Evolutionary conservation across 2,329 filamentous ascomycete genomes (phyloP), one percentile per base, ranked within the genome.

Genomic region (Blumeriella jaapii): DNA sequence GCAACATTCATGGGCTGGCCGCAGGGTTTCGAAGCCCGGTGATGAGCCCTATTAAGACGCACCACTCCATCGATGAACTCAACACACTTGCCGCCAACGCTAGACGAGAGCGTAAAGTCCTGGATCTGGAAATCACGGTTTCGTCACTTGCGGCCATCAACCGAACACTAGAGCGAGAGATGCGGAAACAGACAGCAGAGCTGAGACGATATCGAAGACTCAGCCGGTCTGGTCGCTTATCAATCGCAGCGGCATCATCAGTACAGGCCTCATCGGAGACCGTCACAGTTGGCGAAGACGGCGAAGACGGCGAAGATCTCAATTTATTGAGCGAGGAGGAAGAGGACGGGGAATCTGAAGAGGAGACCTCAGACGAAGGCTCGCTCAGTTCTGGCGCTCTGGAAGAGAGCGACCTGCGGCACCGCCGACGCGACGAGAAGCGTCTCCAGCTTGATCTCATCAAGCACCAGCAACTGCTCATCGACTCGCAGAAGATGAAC

Each of bases 101-200:
- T 10, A 74, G 91, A 18, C 74, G 85, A 22, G 91, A 96, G 59
- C 75, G 91, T 42, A 98, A 96, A 62, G 87, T 98, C 1, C 73
- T 96, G 47, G 91, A 98, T 56, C 65, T 98, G 5, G 85, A 98
- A 56, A 98, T 98, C 45, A 94, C 82, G 36, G 98, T 98, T 53
- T 91, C 85, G 1, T 95, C 87, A 1, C 69, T 98, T 3, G 73
- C 94, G 38, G 91, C 91, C 25, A 96, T 98, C 61, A 98, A 98
- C 55, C 72, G 87, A 34, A 91, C 86, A 0, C 63, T 98, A 0
- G 91, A 98, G 60, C 74, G 85, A 15, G 85, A 96, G 55, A 69
- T 98, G 50, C 76, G 86, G 16, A 93, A 93, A 55, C 89, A 96
- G 52, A 89, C 82, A 23, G 74, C 82, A 1, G 91, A 98, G 55